A percentile compares a stretch with the other conserved stretches of the same genome.
phyloP scores from a whole-genome alignment of 108 stramenopile genomes.

The Conticribra guillardii region DNA sequence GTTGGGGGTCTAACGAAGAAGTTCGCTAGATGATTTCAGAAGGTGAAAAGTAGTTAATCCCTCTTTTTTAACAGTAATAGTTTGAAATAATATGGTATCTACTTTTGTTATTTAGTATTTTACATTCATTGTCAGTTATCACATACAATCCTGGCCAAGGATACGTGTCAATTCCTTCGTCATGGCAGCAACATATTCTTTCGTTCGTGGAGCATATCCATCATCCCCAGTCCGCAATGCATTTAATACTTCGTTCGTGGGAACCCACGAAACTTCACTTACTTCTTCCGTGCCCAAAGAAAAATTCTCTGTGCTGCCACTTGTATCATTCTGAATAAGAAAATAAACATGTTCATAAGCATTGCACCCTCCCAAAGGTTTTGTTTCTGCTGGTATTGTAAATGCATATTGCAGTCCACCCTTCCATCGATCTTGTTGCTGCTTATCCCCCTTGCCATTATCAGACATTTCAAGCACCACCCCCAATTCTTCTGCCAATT shows the following conservation, averaged over 20 bases:
- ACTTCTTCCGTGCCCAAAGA: slow-evolving; percentile 48
- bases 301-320: background rate
- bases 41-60: no score
- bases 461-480: slow-evolving; percentile 12
- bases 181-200: slow-evolving; percentile 36
- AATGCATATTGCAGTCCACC: slow-evolving; percentile 34
- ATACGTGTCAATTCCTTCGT: slow-evolving; percentile 25
- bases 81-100: no score
- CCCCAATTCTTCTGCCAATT: slow-evolving; percentile 48
- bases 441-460: background rate
- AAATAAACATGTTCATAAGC: slow-evolving; percentile 58
- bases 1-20: background rate
- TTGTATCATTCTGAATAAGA: slow-evolving; percentile 4
- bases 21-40: no score
- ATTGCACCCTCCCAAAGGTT: slow-evolving; percentile 47
- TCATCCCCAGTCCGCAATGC: slow-evolving; percentile 27
- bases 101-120: background rate
- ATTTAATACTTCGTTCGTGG: slow-evolving; percentile 15
- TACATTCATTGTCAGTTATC: background rate
- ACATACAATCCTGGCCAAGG: no score
- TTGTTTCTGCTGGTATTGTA: slow-evolving; percentile 45
- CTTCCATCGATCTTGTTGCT: background rate
- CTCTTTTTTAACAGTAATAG: no score
- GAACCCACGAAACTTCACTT: slow-evolving; percentile 37
- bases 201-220: slow-evolving; percentile 30